A percentile compares a stretch with the other conserved stretches of the same genome.
phyloP scores from a whole-genome alignment of 805 yeast species.

The Isabelozyma pseudorhagii region DNA sequence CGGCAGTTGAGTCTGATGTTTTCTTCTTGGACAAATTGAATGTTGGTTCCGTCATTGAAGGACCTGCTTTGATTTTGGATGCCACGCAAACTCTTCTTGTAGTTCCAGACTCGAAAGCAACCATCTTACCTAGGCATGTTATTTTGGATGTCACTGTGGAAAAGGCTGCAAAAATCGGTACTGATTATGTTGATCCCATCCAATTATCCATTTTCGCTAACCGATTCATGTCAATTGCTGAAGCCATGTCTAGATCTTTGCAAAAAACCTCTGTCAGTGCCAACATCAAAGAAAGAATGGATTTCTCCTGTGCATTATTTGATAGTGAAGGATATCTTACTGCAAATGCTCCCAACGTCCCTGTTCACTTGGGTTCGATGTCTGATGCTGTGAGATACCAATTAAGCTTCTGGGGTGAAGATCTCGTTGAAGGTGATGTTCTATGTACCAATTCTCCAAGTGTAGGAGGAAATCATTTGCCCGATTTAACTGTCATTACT shows the following conservation, averaged over 20 bases:
- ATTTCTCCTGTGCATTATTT: slow-evolving; percentile 82
- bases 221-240: slow-evolving; percentile 87
- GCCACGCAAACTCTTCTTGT: slow-evolving; percentile 77
- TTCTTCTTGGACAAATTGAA: slow-evolving; percentile 52
- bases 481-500: slow-evolving; percentile 47
- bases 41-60: slow-evolving; percentile 52
- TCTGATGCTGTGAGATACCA: slow-evolving; percentile 73
- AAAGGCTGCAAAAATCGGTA: slow-evolving; percentile 7
- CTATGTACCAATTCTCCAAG: slow-evolving; percentile 78
- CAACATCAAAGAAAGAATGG: slow-evolving; percentile 79
- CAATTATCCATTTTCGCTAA: slow-evolving; percentile 75
- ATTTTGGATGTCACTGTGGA: slow-evolving; percentile 35
- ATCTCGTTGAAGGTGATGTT: slow-evolving; percentile 70
- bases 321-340: slow-evolving; percentile 74
- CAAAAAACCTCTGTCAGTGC: slow-evolving; percentile 80
- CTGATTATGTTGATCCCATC: slow-evolving; percentile 55
- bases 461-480: slow-evolving; percentile 83
- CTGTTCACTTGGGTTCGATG: slow-evolving; percentile 87
- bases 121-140: slow-evolving; percentile 60
- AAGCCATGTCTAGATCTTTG: slow-evolving; percentile 80
- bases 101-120: slow-evolving; percentile 58
- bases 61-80: slow-evolving; percentile 79
- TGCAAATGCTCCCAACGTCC: slow-evolving; percentile 87
- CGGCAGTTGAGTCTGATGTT: slow-evolving; percentile 43
- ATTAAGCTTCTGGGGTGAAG: slow-evolving; percentile 60